phyloP scores from a whole-genome alignment of 495 filamentous ascomycete species.

The Tuber aestivum region DNA sequence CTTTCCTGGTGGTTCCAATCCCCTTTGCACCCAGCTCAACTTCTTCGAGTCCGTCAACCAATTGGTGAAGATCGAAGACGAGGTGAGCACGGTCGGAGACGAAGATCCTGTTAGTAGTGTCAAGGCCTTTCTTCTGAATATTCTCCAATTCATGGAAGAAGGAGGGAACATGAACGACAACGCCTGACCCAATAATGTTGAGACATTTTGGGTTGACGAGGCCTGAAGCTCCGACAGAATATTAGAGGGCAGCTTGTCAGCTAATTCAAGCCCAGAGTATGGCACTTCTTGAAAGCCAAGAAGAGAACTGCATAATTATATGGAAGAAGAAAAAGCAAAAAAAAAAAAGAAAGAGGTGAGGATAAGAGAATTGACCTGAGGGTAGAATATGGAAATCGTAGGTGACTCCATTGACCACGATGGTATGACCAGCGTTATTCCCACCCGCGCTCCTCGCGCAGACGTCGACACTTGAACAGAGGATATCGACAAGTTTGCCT shows the following conservation, averaged over 20 bases:
- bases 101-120: constrained; percentile 62
- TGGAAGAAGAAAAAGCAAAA: too few relatives aligned
- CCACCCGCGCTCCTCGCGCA: constrained; percentile 61
- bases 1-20: constrained; percentile 57
- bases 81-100: constrained; percentile 78
- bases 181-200: constrained; percentile 81
- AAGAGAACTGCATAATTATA: neutral
- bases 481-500: constrained; percentile 66
- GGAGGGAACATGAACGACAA: constrained; percentile 74
- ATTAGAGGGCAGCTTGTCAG: neutral
- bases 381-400: constrained; percentile 71
- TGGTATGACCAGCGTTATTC: constrained; percentile 59
- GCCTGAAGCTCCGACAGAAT: constrained; percentile 47
- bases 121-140: constrained; percentile 66
- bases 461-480: constrained; percentile 54
- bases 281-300: neutral
- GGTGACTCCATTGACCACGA: constrained; percentile 56
- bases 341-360: constrained; percentile 10
- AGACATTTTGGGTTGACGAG: constrained; percentile 68
- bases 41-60: constrained; percentile 79
- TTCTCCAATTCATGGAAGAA: constrained; percentile 82
- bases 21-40: constrained; percentile 56
- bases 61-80: constrained; percentile 73
- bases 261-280: neutral
- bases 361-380: constrained; percentile 42